These are phyloP conservation scores for Penicillium sp. DNA, from an alignment of 2,329 filamentous ascomycete genomes.

Conservation along the genomic window DNA sequence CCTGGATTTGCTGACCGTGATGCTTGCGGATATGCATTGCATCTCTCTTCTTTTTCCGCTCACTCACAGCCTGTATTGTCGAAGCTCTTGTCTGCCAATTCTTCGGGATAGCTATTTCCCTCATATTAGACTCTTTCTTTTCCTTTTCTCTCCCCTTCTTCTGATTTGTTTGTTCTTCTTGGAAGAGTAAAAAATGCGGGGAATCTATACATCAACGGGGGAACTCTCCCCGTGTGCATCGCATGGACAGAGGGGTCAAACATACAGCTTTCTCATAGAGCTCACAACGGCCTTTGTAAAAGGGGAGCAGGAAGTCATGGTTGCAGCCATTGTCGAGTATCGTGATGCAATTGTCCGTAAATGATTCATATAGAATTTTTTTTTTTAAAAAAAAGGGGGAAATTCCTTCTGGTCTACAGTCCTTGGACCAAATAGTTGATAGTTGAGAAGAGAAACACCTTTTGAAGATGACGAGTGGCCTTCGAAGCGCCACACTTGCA, in stretches of 20 bases:
- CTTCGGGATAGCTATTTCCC: slow-evolving; percentile 69
- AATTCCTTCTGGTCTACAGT: no score
- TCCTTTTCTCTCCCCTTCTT: no score
- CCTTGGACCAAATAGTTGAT: no score
- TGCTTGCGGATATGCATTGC: no score
- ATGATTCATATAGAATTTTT: slow-evolving; percentile 21
- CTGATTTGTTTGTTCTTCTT: no score
- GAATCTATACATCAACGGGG: no score
- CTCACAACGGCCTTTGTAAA: slow-evolving; percentile 65
- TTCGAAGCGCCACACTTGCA: slow-evolving; percentile 9
- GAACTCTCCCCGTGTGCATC: no score
- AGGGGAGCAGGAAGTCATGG: slow-evolving; percentile 43
- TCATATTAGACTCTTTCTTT: no score
- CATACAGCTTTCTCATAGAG: slow-evolving; percentile 74
- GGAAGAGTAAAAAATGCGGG: no score
- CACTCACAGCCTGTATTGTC: slow-evolving; percentile 80
- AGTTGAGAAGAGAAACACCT: no score
- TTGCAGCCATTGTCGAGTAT: slow-evolving; percentile 31
- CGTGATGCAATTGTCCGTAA: slow-evolving; percentile 15
- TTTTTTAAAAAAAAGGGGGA: not conserved
- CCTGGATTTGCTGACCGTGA: no score
- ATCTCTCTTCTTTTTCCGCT: not conserved
- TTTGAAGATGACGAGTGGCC: no score
- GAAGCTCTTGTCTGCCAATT: slow-evolving; percentile 81
- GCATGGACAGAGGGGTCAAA: not conserved